Conservation (phyloP, 139 green algal genomes). For the Chlorella vulgaris region DNA sequence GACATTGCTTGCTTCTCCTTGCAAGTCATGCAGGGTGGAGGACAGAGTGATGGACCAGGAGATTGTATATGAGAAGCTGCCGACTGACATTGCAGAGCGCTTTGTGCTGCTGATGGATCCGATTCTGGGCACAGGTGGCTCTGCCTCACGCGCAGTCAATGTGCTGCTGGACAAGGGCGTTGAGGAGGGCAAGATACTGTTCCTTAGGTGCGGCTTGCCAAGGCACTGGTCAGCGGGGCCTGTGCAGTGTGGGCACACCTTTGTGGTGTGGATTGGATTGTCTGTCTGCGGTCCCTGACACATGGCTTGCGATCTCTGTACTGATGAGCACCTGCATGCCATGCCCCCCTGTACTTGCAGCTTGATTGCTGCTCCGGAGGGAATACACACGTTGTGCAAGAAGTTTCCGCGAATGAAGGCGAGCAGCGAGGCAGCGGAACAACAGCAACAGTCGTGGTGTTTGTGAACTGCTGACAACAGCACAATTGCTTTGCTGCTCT, state of each 20-base stretch:
- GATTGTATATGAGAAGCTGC: conserved; percentile 98
- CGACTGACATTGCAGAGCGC: conserved; percentile 88
- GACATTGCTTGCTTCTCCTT: background rate
- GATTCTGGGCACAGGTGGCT: conserved; percentile 87
- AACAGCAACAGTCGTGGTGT: background rate
- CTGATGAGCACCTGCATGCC: too few species aligned
- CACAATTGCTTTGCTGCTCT: too few species aligned
- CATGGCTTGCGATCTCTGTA: too few species aligned
- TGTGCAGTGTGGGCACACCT: background rate
- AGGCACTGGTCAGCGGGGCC: background rate
- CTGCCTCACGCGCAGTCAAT: conserved; percentile 75
- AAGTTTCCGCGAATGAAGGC: conserved; percentile 76
- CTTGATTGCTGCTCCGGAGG: conserved; percentile 93
- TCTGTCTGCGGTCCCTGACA: too few species aligned
- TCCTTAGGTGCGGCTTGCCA: conserved; percentile 78
- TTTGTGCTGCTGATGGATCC: conserved; percentile 96
- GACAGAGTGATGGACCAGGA: conserved; percentile 60
- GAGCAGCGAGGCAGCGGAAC: too few species aligned
- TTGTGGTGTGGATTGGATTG: too few species aligned
- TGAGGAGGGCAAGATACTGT: conserved; percentile 86
- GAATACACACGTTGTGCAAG: conserved; percentile 81
- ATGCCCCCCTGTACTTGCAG: background rate
- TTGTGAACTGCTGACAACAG: too few species aligned
- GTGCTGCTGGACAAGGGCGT: conserved; percentile 91
- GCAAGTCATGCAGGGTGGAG: conserved; percentile 28